Base-by-base conservation (phyloP, 2,329 filamentous ascomycete species). In the Fusarium redolens region DNA sequence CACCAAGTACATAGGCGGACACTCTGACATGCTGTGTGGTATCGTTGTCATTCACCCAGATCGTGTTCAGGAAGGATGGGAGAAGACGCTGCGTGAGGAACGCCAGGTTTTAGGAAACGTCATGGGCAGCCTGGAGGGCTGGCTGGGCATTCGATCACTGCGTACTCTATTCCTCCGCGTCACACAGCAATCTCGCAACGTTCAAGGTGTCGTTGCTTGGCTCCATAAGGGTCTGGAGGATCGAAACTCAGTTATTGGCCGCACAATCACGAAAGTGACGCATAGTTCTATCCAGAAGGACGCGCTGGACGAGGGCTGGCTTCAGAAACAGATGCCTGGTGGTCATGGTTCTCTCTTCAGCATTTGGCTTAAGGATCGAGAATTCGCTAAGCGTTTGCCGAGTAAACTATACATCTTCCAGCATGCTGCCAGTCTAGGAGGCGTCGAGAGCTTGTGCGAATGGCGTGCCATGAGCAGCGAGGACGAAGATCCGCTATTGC, bases 1-100 rank as follows among this genome's bases (percentile, higher is more conserved):
- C 8, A 97, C 95, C 22, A 98, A 98, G 86, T 98, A 98, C 82
- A 90, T 98, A 73, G 96, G 96, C 28, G 96, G 96, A 1, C 96
- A 98, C 83, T 95, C 92, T 74, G 96, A 99, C 83, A 87, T 98
- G 87, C 89, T 98, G 7, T 97, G 93, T 79, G 96, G 96, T 28
- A 92, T 97, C 28, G 83, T 99, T 35, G 89, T 90, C 0, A 88
- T 95, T 1, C 9, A 84, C 87, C 56, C 88, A 87, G 17, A 80
- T 80, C 50, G 75, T 20, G 37, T 38, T 38, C 37, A 18, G 37
- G 15, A 86, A 56, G 85, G 85, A 8, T 93, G 92, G 92, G 81
- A 90, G n/a, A 79, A 81, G 35, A 84, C 82, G n/a, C 83, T 98
- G 76, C 83, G 86, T 52, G 79, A 81, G 3, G 95, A 98, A 79